phyloP scores from a whole-genome alignment of 2,329 filamentous ascomycete species.

The Coniochaeta pulveracea region DNA sequence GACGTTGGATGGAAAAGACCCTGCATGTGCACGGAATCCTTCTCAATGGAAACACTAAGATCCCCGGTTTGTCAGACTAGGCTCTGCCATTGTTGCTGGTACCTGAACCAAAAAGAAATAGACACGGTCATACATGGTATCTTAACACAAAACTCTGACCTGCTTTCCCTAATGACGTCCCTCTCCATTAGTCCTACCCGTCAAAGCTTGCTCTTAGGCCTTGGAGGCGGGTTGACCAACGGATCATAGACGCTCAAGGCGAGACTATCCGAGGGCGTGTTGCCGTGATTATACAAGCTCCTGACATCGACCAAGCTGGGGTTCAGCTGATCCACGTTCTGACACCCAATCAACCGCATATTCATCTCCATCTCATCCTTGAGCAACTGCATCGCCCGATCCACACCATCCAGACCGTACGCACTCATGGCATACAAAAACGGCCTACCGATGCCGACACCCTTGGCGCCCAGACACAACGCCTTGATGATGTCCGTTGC shows the following conservation, averaged over 20 bases:
- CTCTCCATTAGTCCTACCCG: slow-evolving; percentile 2
- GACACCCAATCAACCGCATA: slow-evolving; percentile 85
- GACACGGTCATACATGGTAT: too few relatives aligned
- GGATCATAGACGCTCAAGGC: slow-evolving; percentile 40
- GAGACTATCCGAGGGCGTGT: slow-evolving; percentile 35
- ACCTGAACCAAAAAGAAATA: too few relatives aligned
- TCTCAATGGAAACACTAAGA: too few relatives aligned
- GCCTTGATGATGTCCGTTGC: slow-evolving; percentile 95
- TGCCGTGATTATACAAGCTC: slow-evolving; percentile 47
- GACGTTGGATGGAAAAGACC: too few relatives aligned
- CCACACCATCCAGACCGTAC: slow-evolving; percentile 79
- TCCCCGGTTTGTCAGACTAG: too few relatives aligned
- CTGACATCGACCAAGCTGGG: slow-evolving; percentile 70
- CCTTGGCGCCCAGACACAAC: slow-evolving; percentile 80
- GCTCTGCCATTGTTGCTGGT: too few relatives aligned
- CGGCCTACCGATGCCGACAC: slow-evolving; percentile 86
- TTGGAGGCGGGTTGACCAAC: slow-evolving; percentile 38
- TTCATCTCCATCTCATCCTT: slow-evolving; percentile 99
- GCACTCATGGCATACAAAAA: slow-evolving; percentile 95
- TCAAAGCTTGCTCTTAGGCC: slow-evolving; percentile 38
- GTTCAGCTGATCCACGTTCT: slow-evolving; percentile 63
- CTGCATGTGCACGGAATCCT: too few relatives aligned
- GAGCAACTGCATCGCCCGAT: slow-evolving; percentile 82
- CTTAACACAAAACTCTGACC: too few relatives aligned
- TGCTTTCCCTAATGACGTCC: slow-evolving; percentile 3